phyloP scores from a whole-genome alignment of 2,329 filamentous ascomycete species.

The Chaetothyriales sp. region DNA sequence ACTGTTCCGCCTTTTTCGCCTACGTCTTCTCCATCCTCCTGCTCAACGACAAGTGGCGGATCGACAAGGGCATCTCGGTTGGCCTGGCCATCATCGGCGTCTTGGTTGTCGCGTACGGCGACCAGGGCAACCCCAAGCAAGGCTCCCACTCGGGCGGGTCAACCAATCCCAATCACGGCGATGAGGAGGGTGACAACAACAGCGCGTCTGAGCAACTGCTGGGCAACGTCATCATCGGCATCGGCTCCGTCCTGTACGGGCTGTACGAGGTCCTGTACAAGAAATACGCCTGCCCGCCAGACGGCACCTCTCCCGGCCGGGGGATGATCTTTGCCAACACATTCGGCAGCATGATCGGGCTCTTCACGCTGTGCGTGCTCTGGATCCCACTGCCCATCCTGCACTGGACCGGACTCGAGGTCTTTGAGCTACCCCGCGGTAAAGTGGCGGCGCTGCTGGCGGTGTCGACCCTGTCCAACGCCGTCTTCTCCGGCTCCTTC shows the following conservation, averaged over 20 bases:
- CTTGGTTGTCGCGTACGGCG: constrained; percentile 88
- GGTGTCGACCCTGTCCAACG: constrained; percentile 72
- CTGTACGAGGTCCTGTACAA: constrained; percentile 98
- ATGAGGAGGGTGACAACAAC: constrained; percentile 13
- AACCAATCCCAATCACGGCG: constrained; percentile 27
- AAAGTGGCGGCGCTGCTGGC: constrained; percentile 65
- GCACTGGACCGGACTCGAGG: constrained; percentile 63
- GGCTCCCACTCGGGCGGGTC: constrained; percentile 41
- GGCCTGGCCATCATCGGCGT: constrained; percentile 77
- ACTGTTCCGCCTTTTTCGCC: constrained; percentile 96
- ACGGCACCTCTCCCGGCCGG: constrained; percentile 68
- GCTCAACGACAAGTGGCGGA: constrained; percentile 65
- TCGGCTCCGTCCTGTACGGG: constrained; percentile 83
- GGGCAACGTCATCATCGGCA: constrained; percentile 82
- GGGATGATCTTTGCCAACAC: constrained; percentile 92
- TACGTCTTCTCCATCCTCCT: constrained; percentile 92
- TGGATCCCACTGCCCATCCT: constrained; percentile 85
- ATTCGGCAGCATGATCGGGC: constrained; percentile 73
- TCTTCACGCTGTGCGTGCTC: constrained; percentile 70
- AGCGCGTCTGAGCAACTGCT: constrained; percentile 44
- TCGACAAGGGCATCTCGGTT: constrained; percentile 77
- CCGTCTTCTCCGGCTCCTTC: constrained; percentile 82
- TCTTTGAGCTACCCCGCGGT: constrained; percentile 65
- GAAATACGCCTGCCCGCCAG: constrained; percentile 77
- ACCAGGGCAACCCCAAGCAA: constrained; percentile 43